Evolutionary conservation across 2,329 filamentous ascomycete genomes (phyloP).

Genomic region (Coniochaeta sp.): DNA sequence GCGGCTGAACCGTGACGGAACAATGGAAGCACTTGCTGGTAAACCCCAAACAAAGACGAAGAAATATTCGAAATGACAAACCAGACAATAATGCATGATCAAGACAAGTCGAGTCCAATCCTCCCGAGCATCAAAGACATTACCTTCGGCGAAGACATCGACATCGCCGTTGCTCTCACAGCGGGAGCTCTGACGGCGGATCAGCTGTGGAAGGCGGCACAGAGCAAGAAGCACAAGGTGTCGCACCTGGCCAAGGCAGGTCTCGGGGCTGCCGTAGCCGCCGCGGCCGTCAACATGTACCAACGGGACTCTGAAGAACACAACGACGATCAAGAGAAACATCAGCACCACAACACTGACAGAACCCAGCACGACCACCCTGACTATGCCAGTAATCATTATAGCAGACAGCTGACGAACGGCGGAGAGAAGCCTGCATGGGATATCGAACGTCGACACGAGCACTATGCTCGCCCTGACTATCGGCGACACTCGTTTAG

Average conservation of each 20-base stretch:
- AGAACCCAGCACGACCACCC: too few species aligned
- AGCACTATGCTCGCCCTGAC: too few species aligned
- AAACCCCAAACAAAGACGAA: not conserved
- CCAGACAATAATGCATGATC: not conserved
- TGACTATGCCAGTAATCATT: too few species aligned
- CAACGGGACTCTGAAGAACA: not conserved
- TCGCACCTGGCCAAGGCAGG: conserved; percentile 12
- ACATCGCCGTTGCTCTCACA: conserved; percentile 12
- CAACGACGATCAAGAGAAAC: not conserved
- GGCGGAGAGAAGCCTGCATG: too few species aligned
- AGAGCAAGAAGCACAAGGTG: conserved; percentile 9
- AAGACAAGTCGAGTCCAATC: not conserved
- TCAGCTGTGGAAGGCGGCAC: conserved; percentile 8
- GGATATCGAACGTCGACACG: too few species aligned
- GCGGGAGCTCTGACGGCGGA: conserved; percentile 13
- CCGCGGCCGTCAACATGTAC: conserved; percentile 11
- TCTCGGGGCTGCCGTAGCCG: conserved; percentile 10
- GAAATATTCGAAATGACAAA: not conserved
- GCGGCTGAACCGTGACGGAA: not conserved
- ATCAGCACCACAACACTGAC: not conserved
- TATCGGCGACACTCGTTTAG: too few species aligned
- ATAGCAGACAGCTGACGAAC: too few species aligned
- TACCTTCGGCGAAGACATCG: conserved; percentile 13
- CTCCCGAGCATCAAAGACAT: conserved; percentile 5
- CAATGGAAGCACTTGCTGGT: not conserved